Evolutionary conservation across 768 basidiomycete genomes (phyloP), one percentile per base, ranked within the genome.

Genomic region (Antrodiella citrinella): DNA sequence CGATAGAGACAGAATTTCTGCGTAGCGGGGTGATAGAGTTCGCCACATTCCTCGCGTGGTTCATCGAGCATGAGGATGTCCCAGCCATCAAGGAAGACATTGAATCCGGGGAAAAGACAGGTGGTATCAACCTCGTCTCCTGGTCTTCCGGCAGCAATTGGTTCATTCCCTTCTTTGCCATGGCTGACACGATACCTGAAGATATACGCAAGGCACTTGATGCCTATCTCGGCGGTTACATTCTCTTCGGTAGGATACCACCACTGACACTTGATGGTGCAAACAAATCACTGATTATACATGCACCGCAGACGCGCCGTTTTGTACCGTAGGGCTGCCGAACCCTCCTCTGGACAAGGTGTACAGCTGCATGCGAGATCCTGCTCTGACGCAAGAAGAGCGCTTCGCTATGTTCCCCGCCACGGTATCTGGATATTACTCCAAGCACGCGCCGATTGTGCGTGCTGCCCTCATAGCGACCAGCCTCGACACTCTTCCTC

Each of bases 121-220:
- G 54, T 10, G 54, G 54, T 2, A 18, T 51, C 18, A 39, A 24
- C 4, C 20, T 54, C 13, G n/a, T 54, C 22, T 12, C 41, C 2
- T 54, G 54, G 54, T 54, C 50, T 2, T 5, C 26, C 23, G 42
- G 45, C n/a, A 51, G 42, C 43, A 10, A 43, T 19, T 43, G 15
- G 41, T 18, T 43, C 18, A n/a, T 43, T 19, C 41, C 41, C 7
- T 9, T 43, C 7, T 22, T 43, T 19, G 19, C 43, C 1, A 20
- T 18, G 7, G 15, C 42, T 2, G 10, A 39, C 3, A 13, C 13
- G 13, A n/a, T 43, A 7, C 21, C 41, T 9, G n/a, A n/a, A 43
- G 9, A 43, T 9, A 22, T 9, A 22, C 41, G 19, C 7, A 43
- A 22, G 5, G 15, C 19, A 22, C 7, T 43, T 7, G 41, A 18